A percentile compares a stretch with the other conserved stretches of the same genome.
Conservation (phyloP, 345 rosid species). For the Populus tremula region DNA sequence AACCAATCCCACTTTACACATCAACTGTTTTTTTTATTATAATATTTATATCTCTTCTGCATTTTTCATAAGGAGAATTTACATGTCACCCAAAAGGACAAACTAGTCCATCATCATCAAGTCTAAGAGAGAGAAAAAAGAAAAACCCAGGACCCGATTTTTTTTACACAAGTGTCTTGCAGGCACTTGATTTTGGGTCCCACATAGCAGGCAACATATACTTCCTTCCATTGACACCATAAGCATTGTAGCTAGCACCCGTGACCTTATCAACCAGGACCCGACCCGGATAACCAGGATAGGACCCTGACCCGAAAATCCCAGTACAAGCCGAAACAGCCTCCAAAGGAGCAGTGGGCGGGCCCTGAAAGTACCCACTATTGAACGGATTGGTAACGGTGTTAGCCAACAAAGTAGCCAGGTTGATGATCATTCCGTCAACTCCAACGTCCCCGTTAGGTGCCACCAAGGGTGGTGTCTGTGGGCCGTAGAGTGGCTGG, state of each 20-base stretch:
- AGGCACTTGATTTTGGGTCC: conserved; percentile 69
- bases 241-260: conserved; percentile 77
- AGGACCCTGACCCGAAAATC: conserved; percentile 73
- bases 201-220: conserved; percentile 84
- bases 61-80: neutral
- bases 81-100: conserved; percentile 7
- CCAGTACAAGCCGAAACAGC: conserved; percentile 80
- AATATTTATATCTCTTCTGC: neutral
- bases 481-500: conserved; percentile 88
- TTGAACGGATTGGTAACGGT: conserved; percentile 77
- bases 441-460: conserved; percentile 93
- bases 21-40: neutral
- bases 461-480: conserved; percentile 69
- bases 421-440: conserved; percentile 85
- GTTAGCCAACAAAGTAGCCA: conserved; percentile 72
- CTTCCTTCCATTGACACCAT: conserved; percentile 67
- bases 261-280: conserved; percentile 56
- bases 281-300: conserved; percentile 77
- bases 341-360: conserved; percentile 66
- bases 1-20: neutral
- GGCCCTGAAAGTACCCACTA: conserved; percentile 71
- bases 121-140: neutral
- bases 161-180: conserved; percentile 25
- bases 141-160: too few species aligned
- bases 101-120: conserved; percentile 18